phyloP scores from a whole-genome alignment of 2,329 filamentous ascomycete species.

The Capronia epimyces region DNA sequence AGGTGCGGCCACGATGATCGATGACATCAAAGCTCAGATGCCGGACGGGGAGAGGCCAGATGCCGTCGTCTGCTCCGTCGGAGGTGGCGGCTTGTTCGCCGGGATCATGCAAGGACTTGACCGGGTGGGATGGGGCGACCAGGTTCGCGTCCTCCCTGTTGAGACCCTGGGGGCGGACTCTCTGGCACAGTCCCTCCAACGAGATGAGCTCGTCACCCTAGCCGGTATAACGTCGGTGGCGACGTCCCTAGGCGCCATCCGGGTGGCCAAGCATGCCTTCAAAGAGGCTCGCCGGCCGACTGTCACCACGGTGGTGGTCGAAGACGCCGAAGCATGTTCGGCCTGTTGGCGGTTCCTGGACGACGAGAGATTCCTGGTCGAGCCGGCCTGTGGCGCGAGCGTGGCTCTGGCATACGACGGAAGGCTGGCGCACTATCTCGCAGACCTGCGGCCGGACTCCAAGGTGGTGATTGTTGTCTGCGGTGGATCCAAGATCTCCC shows the following conservation, averaged over 20 bases:
- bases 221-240: constrained; percentile 70
- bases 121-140: constrained; percentile 28
- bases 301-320: constrained; percentile 59
- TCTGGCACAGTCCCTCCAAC: constrained; percentile 57
- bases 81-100: constrained; percentile 73
- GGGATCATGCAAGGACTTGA: constrained; percentile 66
- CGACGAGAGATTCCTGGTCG: constrained; percentile 74
- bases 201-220: constrained; percentile 55
- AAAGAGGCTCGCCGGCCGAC: constrained; percentile 53
- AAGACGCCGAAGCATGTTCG: constrained; percentile 72
- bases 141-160: constrained; percentile 58
- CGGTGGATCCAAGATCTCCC: constrained; percentile 64
- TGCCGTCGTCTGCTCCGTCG: constrained; percentile 70
- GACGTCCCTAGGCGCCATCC: constrained; percentile 65
- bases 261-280: constrained; percentile 64
- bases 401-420: constrained; percentile 43
- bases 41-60: constrained; percentile 49
- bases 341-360: constrained; percentile 73
- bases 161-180: constrained; percentile 72
- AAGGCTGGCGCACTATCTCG: constrained; percentile 20
- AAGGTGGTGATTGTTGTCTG: constrained; percentile 82
- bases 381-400: constrained; percentile 78
- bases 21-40: constrained; percentile 41
- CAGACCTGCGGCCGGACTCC: constrained; percentile 40
- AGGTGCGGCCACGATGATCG: constrained; percentile 42